Evolutionary conservation across 2,329 filamentous ascomycete genomes (phyloP), one percentile per base, ranked within the genome.

Genomic region (Pyrenophora tritici-repentis): DNA sequence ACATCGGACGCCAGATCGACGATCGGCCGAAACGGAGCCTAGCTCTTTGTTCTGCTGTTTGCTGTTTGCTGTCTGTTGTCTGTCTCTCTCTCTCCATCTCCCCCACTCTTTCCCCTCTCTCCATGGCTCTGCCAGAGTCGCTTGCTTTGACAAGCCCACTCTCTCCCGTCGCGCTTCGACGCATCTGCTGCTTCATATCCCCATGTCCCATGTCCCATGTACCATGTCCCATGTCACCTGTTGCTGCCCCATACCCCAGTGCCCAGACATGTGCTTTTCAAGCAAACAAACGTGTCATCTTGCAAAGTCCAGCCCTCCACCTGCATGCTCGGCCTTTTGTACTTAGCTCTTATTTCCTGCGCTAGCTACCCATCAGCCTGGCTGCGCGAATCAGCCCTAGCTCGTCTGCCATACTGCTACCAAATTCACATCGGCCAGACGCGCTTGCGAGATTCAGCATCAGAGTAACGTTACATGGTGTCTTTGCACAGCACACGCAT

Each of bases 381-480:
- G 2, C 22, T 24, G 22, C 4, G 6, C 53, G 39, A 58, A 54
- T 53, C 56, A 50, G 26, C 42, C 41, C 32, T 44, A 32, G 18
- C 17, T 40, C 35, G 33, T 22, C 38, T 38, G 39, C 52, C 9
- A 17, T 41, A 39, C 37, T 50, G 46, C 36, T 22, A 32, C 41
- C 41, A 18, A 43, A n/a, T 34, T 42, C 42, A 34, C 32, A 37
- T 14, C 17, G 6, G 10, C 32, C 29, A 38, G 16, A 36, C 38
- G 29, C 34, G 33, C 41, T 38, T 36, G 31, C 20, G 20, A 40
- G 20, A 16, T 26, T 39, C 35, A 42, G 22, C 18, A 29, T 20
- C 32, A 26, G 45, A 24, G 53, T 54, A 53, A 56, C 53, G 56
- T 59, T 54, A 56, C 56, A 59, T 59, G 49, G 46, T 31, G 34